Percentiles rank a stretch among this genome's conserved stretches.
Evolutionary conservation across 2,329 filamentous ascomycete species (phyloP).

Genomic region (Diaporthe capsici): DNA sequence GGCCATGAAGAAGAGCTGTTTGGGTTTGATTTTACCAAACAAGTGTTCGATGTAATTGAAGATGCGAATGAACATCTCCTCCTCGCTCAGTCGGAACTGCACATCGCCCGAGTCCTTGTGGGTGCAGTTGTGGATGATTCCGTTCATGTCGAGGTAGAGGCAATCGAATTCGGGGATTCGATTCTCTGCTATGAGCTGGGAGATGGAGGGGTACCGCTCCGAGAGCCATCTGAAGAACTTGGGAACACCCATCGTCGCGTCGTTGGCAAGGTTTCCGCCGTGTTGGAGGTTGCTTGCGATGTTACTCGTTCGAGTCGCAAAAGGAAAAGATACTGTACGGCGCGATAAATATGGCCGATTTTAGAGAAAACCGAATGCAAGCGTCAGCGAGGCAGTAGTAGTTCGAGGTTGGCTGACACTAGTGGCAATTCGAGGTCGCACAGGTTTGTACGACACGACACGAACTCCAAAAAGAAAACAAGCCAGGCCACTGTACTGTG

Average conservation of each 20-base stretch:
- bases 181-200: constrained; percentile 98
- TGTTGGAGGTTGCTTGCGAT: neutral
- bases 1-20: constrained; percentile 99
- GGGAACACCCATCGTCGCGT: constrained; percentile 65
- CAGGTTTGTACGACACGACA: constrained; percentile 14
- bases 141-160: constrained; percentile 98
- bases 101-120: constrained; percentile 96
- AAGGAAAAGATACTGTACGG: constrained; percentile 29
- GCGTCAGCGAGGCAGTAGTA: constrained; percentile 11
- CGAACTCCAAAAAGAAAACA: constrained; percentile 1
- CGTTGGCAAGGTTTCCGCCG: constrained; percentile 42
- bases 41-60: constrained; percentile 99
- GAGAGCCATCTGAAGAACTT: constrained; percentile 99
- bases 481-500: neutral
- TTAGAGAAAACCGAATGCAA: constrained; percentile 37
- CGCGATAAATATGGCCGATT: constrained; percentile 41
- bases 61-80: constrained; percentile 99
- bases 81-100: constrained; percentile 92
- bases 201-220: constrained; percentile 98
- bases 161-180: constrained; percentile 99
- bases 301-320: neutral
- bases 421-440: constrained; percentile 34
- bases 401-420: constrained; percentile 25
- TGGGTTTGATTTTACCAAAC: constrained; percentile 98
- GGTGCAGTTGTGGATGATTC: constrained; percentile 99